Conservation (phyloP, 257 asterid genomes). For the Euphrasia confusa region DNA sequence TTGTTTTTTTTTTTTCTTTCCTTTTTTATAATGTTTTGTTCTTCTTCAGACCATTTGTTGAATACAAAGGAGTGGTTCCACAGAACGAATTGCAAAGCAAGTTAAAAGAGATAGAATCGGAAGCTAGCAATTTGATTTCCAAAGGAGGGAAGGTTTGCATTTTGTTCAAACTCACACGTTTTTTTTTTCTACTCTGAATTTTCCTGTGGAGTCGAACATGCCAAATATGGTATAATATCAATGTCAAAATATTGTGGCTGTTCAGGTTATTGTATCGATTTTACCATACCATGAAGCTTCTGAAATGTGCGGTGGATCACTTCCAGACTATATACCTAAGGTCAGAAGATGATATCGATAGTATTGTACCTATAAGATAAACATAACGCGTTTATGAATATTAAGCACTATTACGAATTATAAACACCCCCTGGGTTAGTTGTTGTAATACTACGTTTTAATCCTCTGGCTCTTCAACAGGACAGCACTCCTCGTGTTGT, state of each 20-base stretch:
- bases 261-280: conserved; percentile 57
- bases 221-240: background rate
- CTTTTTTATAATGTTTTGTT: background rate
- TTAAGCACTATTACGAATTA: too few species aligned
- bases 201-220: conserved; percentile 4
- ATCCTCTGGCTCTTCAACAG: conserved; percentile 23
- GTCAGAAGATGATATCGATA: conserved; percentile 28
- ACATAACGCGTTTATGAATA: too few species aligned
- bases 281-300: conserved; percentile 62
- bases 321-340: conserved; percentile 76
- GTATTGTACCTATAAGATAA: background rate
- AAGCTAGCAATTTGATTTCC: conserved; percentile 56
- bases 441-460: background rate
- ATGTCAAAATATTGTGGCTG: background rate
- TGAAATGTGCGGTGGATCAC: conserved; percentile 69
- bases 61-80: conserved; percentile 63
- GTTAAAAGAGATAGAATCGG: conserved; percentile 51
- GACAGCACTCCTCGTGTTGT: conserved; percentile 74
- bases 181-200: background rate
- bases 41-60: conserved; percentile 68
- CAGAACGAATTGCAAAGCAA: conserved; percentile 55
- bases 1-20: too few species aligned
- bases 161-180: background rate
- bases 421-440: too few species aligned
- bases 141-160: conserved; percentile 62